These are phyloP conservation scores for Lipomyces orientalis DNA, from an alignment of 805 yeast genomes.

Conservation along the genomic window DNA sequence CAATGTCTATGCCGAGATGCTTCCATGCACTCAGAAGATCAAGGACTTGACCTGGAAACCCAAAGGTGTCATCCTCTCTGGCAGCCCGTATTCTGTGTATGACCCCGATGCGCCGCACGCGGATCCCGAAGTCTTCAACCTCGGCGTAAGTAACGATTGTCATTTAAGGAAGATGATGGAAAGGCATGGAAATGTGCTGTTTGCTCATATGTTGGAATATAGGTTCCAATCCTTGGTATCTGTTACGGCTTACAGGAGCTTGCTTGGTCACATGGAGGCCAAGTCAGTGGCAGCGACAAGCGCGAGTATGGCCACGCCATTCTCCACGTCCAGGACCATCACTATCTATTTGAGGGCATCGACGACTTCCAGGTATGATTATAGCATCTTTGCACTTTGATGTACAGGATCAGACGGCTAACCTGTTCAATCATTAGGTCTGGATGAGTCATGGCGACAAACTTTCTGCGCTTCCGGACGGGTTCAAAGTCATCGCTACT, in stretches of 20 bases:
- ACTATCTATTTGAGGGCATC: conserved; percentile 83
- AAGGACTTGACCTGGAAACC: conserved; percentile 92
- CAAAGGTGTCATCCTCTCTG: conserved; percentile 92
- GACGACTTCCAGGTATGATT: conserved; percentile 72
- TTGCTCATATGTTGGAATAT: not conserved
- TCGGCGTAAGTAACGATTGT: conserved; percentile 54
- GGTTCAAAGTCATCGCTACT: conserved; percentile 86
- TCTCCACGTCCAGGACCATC: conserved; percentile 60
- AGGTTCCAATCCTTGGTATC: conserved; percentile 89
- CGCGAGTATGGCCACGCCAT: conserved; percentile 98
- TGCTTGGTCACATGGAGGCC: conserved; percentile 93
- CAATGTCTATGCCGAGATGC: conserved; percentile 98
- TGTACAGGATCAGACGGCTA: not conserved
- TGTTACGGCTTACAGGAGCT: conserved; percentile 99
- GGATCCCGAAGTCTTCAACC: conserved; percentile 88
- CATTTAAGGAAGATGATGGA: not conserved
- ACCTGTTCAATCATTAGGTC: conserved; percentile 50
- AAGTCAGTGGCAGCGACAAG: conserved; percentile 94
- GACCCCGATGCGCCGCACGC: conserved; percentile 97
- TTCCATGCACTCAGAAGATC: conserved; percentile 98
- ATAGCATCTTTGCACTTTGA: not conserved
- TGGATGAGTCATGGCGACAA: conserved; percentile 99
- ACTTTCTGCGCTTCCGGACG: conserved; percentile 85
- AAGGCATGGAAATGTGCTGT: not conserved
- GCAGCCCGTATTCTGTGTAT: conserved; percentile 97